Percentiles rank a stretch among this genome's conserved stretches.
phyloP scores from a whole-genome alignment of 2,329 filamentous ascomycete species.

The Aureobasidium sp. region DNA sequence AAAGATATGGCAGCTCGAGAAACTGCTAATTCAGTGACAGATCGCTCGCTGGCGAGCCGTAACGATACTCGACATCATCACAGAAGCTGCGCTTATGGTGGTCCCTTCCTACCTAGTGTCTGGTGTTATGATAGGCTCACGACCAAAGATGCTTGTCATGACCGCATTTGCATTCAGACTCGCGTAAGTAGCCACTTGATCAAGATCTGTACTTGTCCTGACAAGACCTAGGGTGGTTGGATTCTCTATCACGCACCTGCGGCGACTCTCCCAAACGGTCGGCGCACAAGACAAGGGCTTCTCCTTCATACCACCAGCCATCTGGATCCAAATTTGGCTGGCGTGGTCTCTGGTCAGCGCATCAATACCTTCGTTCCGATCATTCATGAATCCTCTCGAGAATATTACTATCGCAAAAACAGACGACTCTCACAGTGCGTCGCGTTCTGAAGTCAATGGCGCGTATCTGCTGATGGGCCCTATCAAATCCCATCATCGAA shows the following conservation, averaged over 20 bases:
- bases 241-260: not conserved
- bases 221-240: not conserved
- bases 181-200: not conserved
- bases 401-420: not conserved
- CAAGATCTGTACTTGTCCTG: not conserved
- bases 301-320: not conserved
- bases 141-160: conserved; percentile 9
- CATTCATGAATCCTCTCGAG: conserved; percentile 16
- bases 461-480: conserved; percentile 12
- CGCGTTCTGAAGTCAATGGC: conserved; percentile 2
- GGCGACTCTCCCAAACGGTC: not conserved
- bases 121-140: not conserved
- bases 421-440: conserved; percentile 1
- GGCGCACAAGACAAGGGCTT: not conserved
- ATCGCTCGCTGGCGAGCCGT: conserved; percentile 9
- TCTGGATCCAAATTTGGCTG: conserved; percentile 15
- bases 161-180: conserved; percentile 1
- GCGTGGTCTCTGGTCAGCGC: conserved; percentile 14
- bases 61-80: conserved; percentile 12
- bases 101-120: conserved; percentile 8
- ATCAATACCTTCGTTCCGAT: conserved; percentile 15
- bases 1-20: too few species aligned
- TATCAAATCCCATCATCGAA: not conserved
- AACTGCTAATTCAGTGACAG: not conserved
- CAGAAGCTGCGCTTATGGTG: conserved; percentile 10